Conservation (phyloP, 1,284 basidiomycete genomes). For the Ceratobasidium sp. region DNA sequence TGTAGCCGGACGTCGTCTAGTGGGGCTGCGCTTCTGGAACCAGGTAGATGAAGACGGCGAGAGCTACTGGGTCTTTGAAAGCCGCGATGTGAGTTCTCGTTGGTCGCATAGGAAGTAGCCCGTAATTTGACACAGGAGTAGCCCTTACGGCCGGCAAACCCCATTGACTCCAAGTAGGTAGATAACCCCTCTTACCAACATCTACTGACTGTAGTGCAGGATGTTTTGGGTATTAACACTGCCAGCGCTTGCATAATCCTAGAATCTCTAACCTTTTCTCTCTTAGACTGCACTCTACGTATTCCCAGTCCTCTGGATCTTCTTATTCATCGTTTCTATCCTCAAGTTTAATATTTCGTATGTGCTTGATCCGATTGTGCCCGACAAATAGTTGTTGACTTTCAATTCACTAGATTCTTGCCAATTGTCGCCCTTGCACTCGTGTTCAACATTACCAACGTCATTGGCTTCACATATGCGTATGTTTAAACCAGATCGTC, state of each 20-base stretch:
- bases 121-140: slow-evolving; percentile 52
- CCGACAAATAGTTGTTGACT: not conserved
- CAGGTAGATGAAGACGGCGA: slow-evolving; percentile 97
- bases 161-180: slow-evolving; percentile 85
- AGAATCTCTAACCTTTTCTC: slow-evolving; percentile 20
- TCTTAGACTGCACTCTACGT: slow-evolving; percentile 83
- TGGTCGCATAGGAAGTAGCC: not conserved
- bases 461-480: slow-evolving; percentile 92
- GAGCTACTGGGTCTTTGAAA: slow-evolving; percentile 96
- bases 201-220: slow-evolving; percentile 57
- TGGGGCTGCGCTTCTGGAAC: slow-evolving; percentile 95
- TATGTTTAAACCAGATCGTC: slow-evolving; percentile 57
- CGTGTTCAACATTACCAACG: slow-evolving; percentile 92
- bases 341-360: slow-evolving; percentile 88
- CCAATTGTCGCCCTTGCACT: slow-evolving; percentile 89
- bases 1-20: slow-evolving; percentile 88
- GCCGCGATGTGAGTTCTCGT: slow-evolving; percentile 78
- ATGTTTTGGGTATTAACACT: slow-evolving; percentile 84
- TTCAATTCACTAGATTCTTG: slow-evolving; percentile 67
- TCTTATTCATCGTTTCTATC: slow-evolving; percentile 86
- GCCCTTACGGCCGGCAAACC: slow-evolving; percentile 90
- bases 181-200: slow-evolving; percentile 18
- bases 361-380: slow-evolving; percentile 43
- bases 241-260: not conserved
- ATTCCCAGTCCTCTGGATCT: slow-evolving; percentile 89